These are phyloP conservation scores for Chalciporus sp. DNA, from an alignment of 1,284 basidiomycete genomes.

Conservation along the genomic window DNA sequence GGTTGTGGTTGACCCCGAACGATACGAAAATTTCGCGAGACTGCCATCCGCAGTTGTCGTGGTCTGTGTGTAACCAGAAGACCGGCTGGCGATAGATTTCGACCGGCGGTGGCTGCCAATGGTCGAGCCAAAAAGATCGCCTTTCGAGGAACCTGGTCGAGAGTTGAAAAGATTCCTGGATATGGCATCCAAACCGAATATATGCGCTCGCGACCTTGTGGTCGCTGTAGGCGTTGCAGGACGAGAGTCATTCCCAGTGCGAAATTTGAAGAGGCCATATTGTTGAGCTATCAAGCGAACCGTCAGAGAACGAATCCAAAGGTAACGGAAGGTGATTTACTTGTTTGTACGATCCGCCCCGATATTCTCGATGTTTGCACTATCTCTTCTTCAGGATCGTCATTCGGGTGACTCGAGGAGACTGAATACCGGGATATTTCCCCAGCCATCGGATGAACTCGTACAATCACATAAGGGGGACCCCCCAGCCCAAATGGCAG, in stretches of 20 bases:
- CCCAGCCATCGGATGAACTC: constrained; percentile 80
- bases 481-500: constrained; percentile 70
- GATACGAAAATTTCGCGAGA: constrained; percentile 66
- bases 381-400: constrained; percentile 78
- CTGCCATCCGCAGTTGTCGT: constrained; percentile 65
- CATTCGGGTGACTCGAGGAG: constrained; percentile 68
- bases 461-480: constrained; percentile 73
- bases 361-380: constrained; percentile 77
- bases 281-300: constrained; percentile 66
- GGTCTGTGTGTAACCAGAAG: constrained; percentile 68
- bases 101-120: constrained; percentile 58
- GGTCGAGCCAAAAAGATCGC: constrained; percentile 71
- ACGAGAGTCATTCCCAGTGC: constrained; percentile 70
- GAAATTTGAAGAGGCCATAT: constrained; percentile 84
- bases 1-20: constrained; percentile 67
- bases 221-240: constrained; percentile 79
- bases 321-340: constrained; percentile 46
- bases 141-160: constrained; percentile 60
- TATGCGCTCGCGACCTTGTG: constrained; percentile 71
- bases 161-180: constrained; percentile 76
- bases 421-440: constrained; percentile 79
- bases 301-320: constrained; percentile 5
- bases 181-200: constrained; percentile 83
- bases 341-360: constrained; percentile 75
- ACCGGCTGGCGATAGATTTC: constrained; percentile 67